Evolutionary conservation across 768 basidiomycete species (phyloP), one percentile per base, ranked within the genome.

Genomic region (Boletus edulis): DNA sequence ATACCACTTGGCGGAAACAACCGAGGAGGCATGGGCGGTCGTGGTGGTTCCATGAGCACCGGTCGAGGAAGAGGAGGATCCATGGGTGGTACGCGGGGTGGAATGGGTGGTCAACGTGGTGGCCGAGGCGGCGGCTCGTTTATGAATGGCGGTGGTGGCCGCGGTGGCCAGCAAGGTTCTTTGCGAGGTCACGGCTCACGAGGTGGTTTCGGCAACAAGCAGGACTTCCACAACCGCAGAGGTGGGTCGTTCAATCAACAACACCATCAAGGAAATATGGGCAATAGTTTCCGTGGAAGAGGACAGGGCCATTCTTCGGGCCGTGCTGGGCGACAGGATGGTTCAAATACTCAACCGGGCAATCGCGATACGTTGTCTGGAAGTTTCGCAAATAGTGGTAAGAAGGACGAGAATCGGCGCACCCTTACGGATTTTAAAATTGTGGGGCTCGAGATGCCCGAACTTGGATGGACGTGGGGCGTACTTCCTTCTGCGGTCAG

Each of bases 401-500:
- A 91, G 81, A 89, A 87, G 73, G 89, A 91, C 67, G 91, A 93
- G 72, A 88, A 89, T 68, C 83, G 87, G 66, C 84, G 92, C 64
- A 97, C 95, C 31, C 85, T 99, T 62, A 98, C 94, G 37, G 96
- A 98, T 75, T 99, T 99, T 83, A 92, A 96, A 75, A 94, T 99
- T 69, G 79, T 95, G 66, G 94, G 90, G 27, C 78, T 98, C 62
- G 85, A 91, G 68, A 88, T 97, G 61, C 83, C 79, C 63, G 86
- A 88, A 61, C 75, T 97, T 55, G 76, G 75, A 61, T 98, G 96
- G 96, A 81, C 77, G 47, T 98, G 96, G 96, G 93, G 94, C 56
- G 62, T 76, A 48, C 65, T 84, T 49, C 82, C 82, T 32, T 57
- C 65, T 38, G 55, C 62, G 18, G 58, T 72, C 44, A 76, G 75